These are phyloP conservation scores for Rosa multiflora DNA, from an alignment of 306 rosid species.

Conservation along the genomic window DNA sequence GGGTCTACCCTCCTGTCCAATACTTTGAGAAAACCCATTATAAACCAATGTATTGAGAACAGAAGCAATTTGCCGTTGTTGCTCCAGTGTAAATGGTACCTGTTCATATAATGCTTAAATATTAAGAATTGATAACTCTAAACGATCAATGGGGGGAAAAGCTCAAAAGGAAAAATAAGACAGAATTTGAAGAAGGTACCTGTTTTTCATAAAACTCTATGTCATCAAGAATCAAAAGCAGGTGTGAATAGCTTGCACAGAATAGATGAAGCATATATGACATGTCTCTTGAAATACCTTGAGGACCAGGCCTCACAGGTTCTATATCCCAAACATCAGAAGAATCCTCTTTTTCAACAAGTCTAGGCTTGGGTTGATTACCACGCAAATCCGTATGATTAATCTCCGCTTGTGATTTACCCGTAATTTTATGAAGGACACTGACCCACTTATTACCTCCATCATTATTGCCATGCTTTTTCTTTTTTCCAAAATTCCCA, in stretches of 20 bases:
- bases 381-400: constrained; percentile 33
- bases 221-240: constrained; percentile 93
- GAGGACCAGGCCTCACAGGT: constrained; percentile 74
- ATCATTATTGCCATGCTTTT: constrained; percentile 52
- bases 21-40: constrained; percentile 66
- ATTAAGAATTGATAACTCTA: constrained; percentile 17
- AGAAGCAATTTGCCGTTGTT: constrained; percentile 78
- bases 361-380: constrained; percentile 49
- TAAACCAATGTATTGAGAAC: constrained; percentile 89
- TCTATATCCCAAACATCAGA: constrained; percentile 76
- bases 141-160: not conserved
- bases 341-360: constrained; percentile 38
- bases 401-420: constrained; percentile 57
- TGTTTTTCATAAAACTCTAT: constrained; percentile 96
- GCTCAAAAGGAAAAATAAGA: constrained; percentile 14
- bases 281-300: constrained; percentile 68
- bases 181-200: constrained; percentile 41
- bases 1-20: constrained; percentile 51
- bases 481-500: constrained; percentile 46
- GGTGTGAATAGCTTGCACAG: constrained; percentile 89
- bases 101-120: constrained; percentile 40
- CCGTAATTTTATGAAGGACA: constrained; percentile 69
- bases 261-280: constrained; percentile 83
- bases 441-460: constrained; percentile 76
- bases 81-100: constrained; percentile 92